Evolutionary conservation across 106 monocot genomes (phyloP), one percentile per base, ranked within the genome.

Genomic region (Apostasia ramifera): DNA sequence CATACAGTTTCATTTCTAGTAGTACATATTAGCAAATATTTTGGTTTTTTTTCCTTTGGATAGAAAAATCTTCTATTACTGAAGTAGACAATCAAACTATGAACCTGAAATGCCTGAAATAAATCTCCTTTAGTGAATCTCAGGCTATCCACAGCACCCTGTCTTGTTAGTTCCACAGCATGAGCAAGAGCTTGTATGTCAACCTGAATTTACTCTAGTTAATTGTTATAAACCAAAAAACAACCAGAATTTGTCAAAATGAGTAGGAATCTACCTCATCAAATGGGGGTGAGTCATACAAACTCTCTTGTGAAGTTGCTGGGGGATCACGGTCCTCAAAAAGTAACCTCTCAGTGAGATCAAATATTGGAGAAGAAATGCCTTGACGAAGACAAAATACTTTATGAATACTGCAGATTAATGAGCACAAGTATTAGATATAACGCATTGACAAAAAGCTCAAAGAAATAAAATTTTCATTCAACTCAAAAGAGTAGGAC

Each of bases 171-270:
- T 69, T 85, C 92, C 67, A 93, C 97, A 70, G 97, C 97, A 88
- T 98, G 97, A 60, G 90, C 97, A 70, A 98, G 92, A 60, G 97
- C 89, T 87, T 98, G 97, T 80, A 98, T 83, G 72, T 98, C 97
- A 87, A 92, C 92, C 97, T 98, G 73, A 69, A 77, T 47, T 26
- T 67, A 63, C 12, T 50, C 66, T 10, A 52, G 40, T 68, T 66
- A 64, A 71, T 70, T 67, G 54, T 38, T 56, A 66, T 66, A 60
- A 59, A 13, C 39, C 40, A 68, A 26, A 5, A 61, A 56, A 71
- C 66, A 68, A 58, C 15, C 44, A 5, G 2, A 51, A 38, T 8
- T 7, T 53, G 5, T 55, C 8, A 52, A 71, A 59, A 75, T 48
- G 4, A 54, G 57, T 45, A 62, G 9, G 57, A 51, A 54, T 68